Base-by-base conservation (phyloP, 2,329 filamentous ascomycete species). In the Pezicula carpinea region DNA sequence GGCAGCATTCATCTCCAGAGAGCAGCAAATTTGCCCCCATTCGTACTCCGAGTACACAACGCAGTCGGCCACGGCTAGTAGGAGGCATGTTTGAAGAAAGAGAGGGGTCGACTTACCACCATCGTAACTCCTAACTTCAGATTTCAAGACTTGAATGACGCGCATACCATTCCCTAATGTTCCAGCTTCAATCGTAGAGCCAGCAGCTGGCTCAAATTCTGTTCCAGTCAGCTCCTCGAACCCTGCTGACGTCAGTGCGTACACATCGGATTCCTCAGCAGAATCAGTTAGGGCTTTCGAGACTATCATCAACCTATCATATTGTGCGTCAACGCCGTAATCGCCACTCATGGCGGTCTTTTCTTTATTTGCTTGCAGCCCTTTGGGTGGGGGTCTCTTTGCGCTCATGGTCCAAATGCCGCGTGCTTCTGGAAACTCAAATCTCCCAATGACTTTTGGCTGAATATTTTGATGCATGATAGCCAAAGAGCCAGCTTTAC, bases 201-300 rank as follows among this genome's bases (percentile, higher is more conserved):
- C 93, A 52, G 91, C 89, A 39, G 89, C 88, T 4, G 87, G 83
- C 52, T 99, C 95, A 62, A 97, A 96, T 60, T 99, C 93, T 0
- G 90, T 89, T 33, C 85, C 89, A 31, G 81, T 80, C 6, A 92
- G 75, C 33, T 86, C 81, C 62, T 90, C 84, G 49, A 95, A 82
- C 3, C 82, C 82, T 23, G 82, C 81, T 1, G 79, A 80, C n/a
- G 83, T 87, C 33, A 92, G 72, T 34, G 80, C 77, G 59, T 91
- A 91, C 2, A 95, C 83, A 46, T 88, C 82, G 1, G 89, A 92
- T 36, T 82, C 83, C 65, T 92, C 88, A 48, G 81, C 83, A 1
- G 82, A 85, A 48, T 83, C 80, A 7, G 80, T 74, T 3, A 55
- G 49, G 2, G 65, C 64, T 66, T 89, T 89, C 40, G 87, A 87